phyloP scores from a whole-genome alignment of 176 grass and related monocot species.

The Ensete ventricosum region DNA sequence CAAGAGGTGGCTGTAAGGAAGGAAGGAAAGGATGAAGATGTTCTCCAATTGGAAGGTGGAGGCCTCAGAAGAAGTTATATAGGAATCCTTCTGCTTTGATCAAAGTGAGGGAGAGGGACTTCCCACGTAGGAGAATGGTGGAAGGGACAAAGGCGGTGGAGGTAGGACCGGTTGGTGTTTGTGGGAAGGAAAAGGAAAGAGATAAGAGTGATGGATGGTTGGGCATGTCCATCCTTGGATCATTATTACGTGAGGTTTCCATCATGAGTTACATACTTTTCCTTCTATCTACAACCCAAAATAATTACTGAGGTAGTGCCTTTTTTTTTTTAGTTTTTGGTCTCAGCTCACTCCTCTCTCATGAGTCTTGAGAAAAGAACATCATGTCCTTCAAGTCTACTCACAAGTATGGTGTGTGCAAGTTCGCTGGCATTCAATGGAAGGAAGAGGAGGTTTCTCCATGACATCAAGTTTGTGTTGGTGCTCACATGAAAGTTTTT shows the following conservation, averaged over 20 bases:
- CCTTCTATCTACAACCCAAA: no score
- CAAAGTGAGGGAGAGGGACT: background rate
- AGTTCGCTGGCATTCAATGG: background rate
- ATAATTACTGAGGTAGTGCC: background rate
- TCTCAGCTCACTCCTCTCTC: background rate
- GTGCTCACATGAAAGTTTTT: background rate
- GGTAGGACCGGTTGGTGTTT: background rate
- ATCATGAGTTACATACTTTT: background rate
- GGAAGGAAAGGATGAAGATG: background rate
- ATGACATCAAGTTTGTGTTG: background rate
- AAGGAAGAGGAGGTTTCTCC: background rate
- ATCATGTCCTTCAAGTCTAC: background rate
- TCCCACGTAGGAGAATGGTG: background rate
- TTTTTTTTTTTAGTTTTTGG: background rate
- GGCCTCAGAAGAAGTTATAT: no score
- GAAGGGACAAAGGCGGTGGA: background rate
- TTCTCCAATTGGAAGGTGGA: background rate
- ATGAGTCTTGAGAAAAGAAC: background rate
- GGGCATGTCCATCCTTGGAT: background rate
- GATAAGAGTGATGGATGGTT: background rate
- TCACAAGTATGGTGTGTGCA: background rate
- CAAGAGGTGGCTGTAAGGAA: background rate
- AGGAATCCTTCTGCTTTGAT: constrained; percentile 4
- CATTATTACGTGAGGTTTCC: background rate
- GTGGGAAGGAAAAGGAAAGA: background rate